Percentiles rank a stretch among this genome's conserved stretches.
phyloP scores from a whole-genome alignment of 225 moss, liverwort and hornwort species.

The Marchantia paleacea region DNA sequence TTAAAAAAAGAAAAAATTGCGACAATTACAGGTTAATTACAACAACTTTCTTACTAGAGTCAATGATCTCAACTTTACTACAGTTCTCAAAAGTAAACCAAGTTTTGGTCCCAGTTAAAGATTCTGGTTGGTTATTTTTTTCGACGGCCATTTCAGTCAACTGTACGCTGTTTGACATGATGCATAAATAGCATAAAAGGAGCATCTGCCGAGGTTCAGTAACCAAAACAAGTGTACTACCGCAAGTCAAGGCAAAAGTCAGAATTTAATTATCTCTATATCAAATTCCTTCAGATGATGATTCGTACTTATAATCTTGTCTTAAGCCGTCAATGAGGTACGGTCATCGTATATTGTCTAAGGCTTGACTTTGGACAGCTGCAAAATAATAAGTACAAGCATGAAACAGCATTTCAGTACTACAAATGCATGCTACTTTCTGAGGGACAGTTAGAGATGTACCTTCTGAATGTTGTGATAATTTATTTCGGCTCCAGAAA shows the following conservation, averaged over 20 bases:
- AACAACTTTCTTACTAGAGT: not conserved
- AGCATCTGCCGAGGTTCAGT: too few species aligned
- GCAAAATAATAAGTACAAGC: not conserved
- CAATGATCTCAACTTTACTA: not conserved
- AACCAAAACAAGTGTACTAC: too few species aligned
- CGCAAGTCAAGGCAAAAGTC: too few species aligned
- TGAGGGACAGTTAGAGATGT: not conserved
- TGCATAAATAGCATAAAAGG: too few species aligned
- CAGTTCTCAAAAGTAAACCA: too few species aligned
- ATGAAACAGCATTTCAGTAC: not conserved
- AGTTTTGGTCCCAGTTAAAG: too few species aligned
- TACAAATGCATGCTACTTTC: not conserved
- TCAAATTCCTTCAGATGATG: not conserved
- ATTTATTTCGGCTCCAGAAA: conserved; percentile 63
- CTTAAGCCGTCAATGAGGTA: not conserved
- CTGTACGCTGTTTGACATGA: too few species aligned
- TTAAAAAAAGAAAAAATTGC: not conserved
- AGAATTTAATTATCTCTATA: too few species aligned
- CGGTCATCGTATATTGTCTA: not conserved
- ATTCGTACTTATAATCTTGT: not conserved
- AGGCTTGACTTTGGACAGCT: not conserved
- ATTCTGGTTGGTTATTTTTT: too few species aligned
- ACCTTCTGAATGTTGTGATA: conserved; percentile 98
- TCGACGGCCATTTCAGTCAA: too few species aligned
- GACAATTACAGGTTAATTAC: not conserved